Conservation (phyloP, 1,139 yeast genomes). For the Saccharomycopsis hybrid region DNA sequence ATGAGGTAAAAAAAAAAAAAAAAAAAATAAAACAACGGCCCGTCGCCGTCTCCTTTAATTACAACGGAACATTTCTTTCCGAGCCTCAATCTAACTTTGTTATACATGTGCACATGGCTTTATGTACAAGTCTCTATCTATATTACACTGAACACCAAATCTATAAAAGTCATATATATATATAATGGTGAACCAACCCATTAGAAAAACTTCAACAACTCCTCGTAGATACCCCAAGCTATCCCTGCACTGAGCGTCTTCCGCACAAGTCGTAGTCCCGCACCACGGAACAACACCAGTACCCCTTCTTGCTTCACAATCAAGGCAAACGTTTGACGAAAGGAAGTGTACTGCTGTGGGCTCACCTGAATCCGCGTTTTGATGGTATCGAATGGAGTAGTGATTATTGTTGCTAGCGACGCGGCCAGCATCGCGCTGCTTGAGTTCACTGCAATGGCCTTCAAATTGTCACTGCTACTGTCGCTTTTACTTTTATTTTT, state of each 20-base stretch:
- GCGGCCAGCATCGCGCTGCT: slow-evolving; percentile 72
- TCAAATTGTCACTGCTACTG: slow-evolving; percentile 21
- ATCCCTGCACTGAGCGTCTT: slow-evolving; percentile 92
- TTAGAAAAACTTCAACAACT: slow-evolving; percentile 28
- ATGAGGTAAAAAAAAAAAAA: too few relatives aligned
- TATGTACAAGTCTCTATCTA: too few relatives aligned
- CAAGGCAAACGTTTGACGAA: slow-evolving; percentile 32
- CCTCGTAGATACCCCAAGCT: slow-evolving; percentile 96
- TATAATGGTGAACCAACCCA: background rate
- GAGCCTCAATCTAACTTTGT: too few relatives aligned
- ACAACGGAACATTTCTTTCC: too few relatives aligned
- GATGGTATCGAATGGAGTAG: slow-evolving; percentile 94
- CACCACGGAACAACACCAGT: slow-evolving; percentile 68
- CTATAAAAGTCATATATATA: too few relatives aligned
- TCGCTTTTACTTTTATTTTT: background rate
- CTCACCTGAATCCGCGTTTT: slow-evolving; percentile 84
- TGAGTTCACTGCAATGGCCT: slow-evolving; percentile 49
- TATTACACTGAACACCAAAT: too few relatives aligned
- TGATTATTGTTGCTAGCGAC: slow-evolving; percentile 70
- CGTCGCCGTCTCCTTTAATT: too few relatives aligned
- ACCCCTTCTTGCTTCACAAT: slow-evolving; percentile 53
- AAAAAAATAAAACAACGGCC: too few relatives aligned
- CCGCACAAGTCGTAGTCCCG: slow-evolving; percentile 71
- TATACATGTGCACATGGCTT: too few relatives aligned
- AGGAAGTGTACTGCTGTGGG: slow-evolving; percentile 39